A percentile compares a stretch with the other conserved stretches of the same genome.
These are phyloP conservation scores for Trifolium repens DNA, from an alignment of 306 rosid genomes.

Conservation along the genomic window DNA sequence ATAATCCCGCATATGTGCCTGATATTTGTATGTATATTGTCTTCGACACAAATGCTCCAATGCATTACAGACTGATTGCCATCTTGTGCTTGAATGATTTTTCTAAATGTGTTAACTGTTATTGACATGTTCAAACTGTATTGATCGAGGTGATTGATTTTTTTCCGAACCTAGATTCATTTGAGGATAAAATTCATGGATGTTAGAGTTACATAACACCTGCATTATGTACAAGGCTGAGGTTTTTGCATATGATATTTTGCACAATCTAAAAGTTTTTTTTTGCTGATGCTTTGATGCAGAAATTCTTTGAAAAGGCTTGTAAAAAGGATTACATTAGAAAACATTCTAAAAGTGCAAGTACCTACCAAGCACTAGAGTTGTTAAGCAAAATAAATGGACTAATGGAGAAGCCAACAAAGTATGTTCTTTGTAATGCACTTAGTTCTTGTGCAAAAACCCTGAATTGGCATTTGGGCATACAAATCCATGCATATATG, in stretches of 20 bases:
- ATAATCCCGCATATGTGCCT: neutral
- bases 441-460: slow-evolving; percentile 64
- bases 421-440: slow-evolving; percentile 53
- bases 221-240: slow-evolving; percentile 21
- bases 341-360: slow-evolving; percentile 15
- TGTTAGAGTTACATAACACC: neutral
- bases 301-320: slow-evolving; percentile 23
- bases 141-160: neutral
- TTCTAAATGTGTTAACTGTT: neutral
- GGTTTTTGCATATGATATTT: slow-evolving; percentile 17
- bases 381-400: slow-evolving; percentile 35
- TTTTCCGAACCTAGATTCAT: neutral
- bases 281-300: slow-evolving; percentile 33
- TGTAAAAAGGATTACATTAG: slow-evolving; percentile 11
- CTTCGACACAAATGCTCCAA: neutral
- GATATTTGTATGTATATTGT: neutral
- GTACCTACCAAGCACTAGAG: slow-evolving; percentile 35
- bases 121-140: slow-evolving; percentile 14
- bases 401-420: slow-evolving; percentile 39
- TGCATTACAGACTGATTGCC: neutral
- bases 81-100: neutral
- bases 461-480: slow-evolving; percentile 49
- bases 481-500: slow-evolving; percentile 58
- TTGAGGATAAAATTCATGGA: neutral
- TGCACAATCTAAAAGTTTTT: slow-evolving; percentile 25